Conservation (phyloP, 1,139 yeast genomes). For the Saccharomyces hybrid region DNA sequence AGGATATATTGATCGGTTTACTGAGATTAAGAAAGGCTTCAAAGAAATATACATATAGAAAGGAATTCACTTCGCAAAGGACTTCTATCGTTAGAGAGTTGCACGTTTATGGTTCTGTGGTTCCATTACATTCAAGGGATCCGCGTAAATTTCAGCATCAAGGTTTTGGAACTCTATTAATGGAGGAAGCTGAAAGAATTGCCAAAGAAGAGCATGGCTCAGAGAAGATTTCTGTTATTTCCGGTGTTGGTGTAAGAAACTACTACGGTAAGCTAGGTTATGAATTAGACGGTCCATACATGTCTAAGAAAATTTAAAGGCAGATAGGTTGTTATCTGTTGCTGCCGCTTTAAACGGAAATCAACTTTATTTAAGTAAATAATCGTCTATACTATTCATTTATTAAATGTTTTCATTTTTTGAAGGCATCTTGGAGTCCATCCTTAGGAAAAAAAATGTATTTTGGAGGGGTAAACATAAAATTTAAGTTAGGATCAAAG, state of each 20-base stretch:
- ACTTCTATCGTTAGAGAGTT: slow-evolving; percentile 92
- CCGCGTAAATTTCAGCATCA: slow-evolving; percentile 98
- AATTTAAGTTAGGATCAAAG: background rate
- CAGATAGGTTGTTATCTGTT: background rate
- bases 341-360: background rate
- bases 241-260: slow-evolving; percentile 97
- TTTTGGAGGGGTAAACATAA: background rate
- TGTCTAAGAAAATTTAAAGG: slow-evolving; percentile 53
- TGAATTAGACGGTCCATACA: slow-evolving; percentile 88
- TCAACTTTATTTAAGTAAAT: background rate
- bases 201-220: slow-evolving; percentile 95
- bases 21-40: slow-evolving; percentile 83
- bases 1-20: slow-evolving; percentile 89
- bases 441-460: background rate
- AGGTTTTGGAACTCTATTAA: slow-evolving; percentile 92
- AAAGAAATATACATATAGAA: slow-evolving; percentile 81
- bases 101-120: slow-evolving; percentile 96
- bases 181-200: slow-evolving; percentile 98
- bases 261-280: slow-evolving; percentile 91
- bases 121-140: slow-evolving; percentile 94
- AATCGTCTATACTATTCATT: background rate
- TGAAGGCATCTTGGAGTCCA: no score
- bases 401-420: background rate
- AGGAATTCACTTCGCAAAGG: slow-evolving; percentile 76
- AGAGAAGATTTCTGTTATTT: slow-evolving; percentile 81